Conservation (phyloP, 352 stramenopile species). For the Globisporangium apiculatum region DNA sequence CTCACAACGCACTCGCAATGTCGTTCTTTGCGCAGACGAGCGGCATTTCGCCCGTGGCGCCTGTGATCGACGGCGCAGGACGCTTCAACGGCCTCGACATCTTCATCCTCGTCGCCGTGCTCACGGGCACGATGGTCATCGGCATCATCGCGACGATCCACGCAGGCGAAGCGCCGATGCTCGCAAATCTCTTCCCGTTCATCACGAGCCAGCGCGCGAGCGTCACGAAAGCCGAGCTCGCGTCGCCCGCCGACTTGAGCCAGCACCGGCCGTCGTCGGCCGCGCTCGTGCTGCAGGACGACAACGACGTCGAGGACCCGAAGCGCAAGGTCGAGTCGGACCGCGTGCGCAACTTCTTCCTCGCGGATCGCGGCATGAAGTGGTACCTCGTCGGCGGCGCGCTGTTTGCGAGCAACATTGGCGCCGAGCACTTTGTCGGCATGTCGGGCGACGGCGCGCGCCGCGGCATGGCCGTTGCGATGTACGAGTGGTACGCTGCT, state of each 20-base stretch:
- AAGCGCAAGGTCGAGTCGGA: constrained; percentile 23
- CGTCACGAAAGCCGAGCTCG: background rate
- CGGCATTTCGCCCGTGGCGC: constrained; percentile 8
- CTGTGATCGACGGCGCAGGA: constrained; percentile 5
- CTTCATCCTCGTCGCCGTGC: constrained; percentile 13
- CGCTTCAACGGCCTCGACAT: constrained; percentile 13
- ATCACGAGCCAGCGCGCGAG: constrained; percentile 2
- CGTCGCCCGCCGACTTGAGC: constrained; percentile 7
- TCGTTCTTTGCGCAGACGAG: constrained; percentile 1
- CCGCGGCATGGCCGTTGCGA: constrained; percentile 47
- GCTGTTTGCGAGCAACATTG: constrained; percentile 64
- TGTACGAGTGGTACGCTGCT: constrained; percentile 61
- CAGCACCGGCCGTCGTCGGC: constrained; percentile 10
- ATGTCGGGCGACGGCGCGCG: constrained; percentile 56
- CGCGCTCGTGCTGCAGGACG: constrained; percentile 19
- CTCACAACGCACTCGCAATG: background rate
- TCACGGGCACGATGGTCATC: constrained; percentile 15
- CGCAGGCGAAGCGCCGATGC: constrained; percentile 9
- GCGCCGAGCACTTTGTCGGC: constrained; percentile 61
- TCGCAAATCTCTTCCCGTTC: constrained; percentile 10
- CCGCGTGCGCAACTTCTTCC: constrained; percentile 44
- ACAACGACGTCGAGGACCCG: constrained; percentile 15
- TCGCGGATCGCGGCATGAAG: constrained; percentile 59
- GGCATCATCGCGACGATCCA: constrained; percentile 17
- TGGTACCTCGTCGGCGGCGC: constrained; percentile 58